A percentile compares a stretch with the other conserved stretches of the same genome.
These are phyloP conservation scores for Leptographium wingfieldii DNA, from an alignment of 2,329 filamentous ascomycete genomes.

Conservation along the genomic window DNA sequence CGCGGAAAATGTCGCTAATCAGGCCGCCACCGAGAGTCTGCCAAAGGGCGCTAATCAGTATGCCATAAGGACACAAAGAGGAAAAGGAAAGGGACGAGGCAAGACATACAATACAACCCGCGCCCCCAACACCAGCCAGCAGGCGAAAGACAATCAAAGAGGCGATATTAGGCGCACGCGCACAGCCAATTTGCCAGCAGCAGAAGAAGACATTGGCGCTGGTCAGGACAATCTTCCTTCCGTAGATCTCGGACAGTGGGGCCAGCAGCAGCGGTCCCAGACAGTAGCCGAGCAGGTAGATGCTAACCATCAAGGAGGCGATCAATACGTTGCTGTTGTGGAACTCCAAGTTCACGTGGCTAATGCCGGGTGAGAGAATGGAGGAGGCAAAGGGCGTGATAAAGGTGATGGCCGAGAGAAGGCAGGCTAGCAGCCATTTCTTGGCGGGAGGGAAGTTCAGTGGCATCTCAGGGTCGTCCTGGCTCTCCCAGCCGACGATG, in stretches of 20 bases:
- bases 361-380: conserved; percentile 41
- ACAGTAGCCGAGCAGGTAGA: conserved; percentile 50
- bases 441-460: conserved; percentile 37
- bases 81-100: background rate
- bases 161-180: conserved; percentile 39
- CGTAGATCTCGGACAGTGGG: conserved; percentile 12
- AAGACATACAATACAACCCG: conserved; percentile 6
- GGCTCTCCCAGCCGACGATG: too few relatives aligned
- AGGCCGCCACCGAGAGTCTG: conserved; percentile 9
- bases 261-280: conserved; percentile 34
- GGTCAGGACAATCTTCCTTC: conserved; percentile 54
- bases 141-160: conserved; percentile 20
- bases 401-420: conserved; percentile 48
- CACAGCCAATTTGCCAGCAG: conserved; percentile 54
- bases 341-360: conserved; percentile 31
- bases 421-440: conserved; percentile 44
- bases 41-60: background rate
- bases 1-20: conserved; percentile 14
- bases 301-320: conserved; percentile 42
- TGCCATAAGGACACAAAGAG: too few relatives aligned
- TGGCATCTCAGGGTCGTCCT: too few relatives aligned
- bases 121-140: conserved; percentile 11
- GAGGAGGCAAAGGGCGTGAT: conserved; percentile 54
- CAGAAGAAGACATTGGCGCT: conserved; percentile 53
- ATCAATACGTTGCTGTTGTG: conserved; percentile 27